Conservation (phyloP, 768 basidiomycete genomes). For the Boletus sp. region DNA sequence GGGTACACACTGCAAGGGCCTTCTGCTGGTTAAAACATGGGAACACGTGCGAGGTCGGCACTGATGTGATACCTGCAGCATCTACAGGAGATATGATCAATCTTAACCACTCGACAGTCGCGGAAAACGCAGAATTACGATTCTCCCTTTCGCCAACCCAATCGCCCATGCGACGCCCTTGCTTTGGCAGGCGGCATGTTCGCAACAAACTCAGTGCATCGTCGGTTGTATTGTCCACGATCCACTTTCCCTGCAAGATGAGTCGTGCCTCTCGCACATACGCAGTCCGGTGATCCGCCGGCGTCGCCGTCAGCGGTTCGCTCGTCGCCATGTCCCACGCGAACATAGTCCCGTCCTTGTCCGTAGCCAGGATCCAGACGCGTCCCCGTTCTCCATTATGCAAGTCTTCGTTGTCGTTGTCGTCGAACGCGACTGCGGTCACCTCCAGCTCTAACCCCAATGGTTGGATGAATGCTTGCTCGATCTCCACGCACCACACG, state of each 20-base stretch:
- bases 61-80: too few relatives aligned
- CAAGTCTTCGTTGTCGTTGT: not conserved
- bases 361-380: slow-evolving; percentile 24
- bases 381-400: not conserved
- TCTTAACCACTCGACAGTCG: too few relatives aligned
- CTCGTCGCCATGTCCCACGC: slow-evolving; percentile 28
- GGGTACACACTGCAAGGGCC: too few relatives aligned
- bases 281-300: slow-evolving; percentile 15
- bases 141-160: slow-evolving; percentile 29
- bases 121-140: slow-evolving; percentile 28
- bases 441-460: slow-evolving; percentile 21
- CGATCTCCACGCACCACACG: slow-evolving; percentile 29
- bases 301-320: slow-evolving; percentile 17
- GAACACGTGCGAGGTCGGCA: too few relatives aligned
- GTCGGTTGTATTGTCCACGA: slow-evolving; percentile 20
- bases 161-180: slow-evolving; percentile 22
- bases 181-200: slow-evolving; percentile 30
- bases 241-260: slow-evolving; percentile 23
- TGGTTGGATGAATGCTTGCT: slow-evolving; percentile 18
- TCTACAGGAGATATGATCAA: too few relatives aligned
- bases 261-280: slow-evolving; percentile 4
- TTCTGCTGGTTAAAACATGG: too few relatives aligned
- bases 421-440: slow-evolving; percentile 24
- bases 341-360: slow-evolving; percentile 20
- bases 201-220: slow-evolving; percentile 18